Evolutionary conservation across 352 stramenopile genomes (phyloP), one percentile per base, ranked within the genome.

Genomic region (Pythium brassicae): DNA sequence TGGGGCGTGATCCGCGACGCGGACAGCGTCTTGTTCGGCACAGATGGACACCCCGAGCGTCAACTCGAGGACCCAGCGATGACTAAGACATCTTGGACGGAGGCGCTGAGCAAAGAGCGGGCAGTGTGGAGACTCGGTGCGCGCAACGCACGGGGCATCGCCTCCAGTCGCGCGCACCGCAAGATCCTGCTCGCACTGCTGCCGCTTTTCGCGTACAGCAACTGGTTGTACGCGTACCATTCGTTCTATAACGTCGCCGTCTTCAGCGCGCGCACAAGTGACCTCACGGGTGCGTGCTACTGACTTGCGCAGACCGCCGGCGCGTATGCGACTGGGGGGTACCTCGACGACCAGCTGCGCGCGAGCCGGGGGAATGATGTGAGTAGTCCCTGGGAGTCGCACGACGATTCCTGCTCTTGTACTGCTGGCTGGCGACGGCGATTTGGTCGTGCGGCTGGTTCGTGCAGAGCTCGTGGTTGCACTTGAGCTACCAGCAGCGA

Each of bases 151-250:
- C 3, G n/a, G 7, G 8, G 17, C 6, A 20, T 66, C n/a, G 37
- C 65, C 12, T 26, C 20, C 20, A 51, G 43, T 29, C 37, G 15
- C 19, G 11, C 0, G 4, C 54, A 57, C 39, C 19, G 46, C 3
- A 46, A 27, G 11, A n/a, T 65, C 11, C 29, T 81, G 44, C 20
- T 69, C 9, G 26, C 52, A 12, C 48, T 86, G 40, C 51, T 84
- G 9, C 76, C 72, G 22, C 63, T 81, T n/a, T 81, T 83, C 50
- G 59, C 55, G 8, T 86, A 84, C 69, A 75, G 61, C 62, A 86
- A 86, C 59, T 86, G 71, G 71, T 86, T 86, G 54, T 86, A 86
- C 65, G 78, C 66, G 35, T 86, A 86, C 55, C 73, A 86, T 53
- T 57, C 74, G 48, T 75, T 78, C 53, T 83, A 62, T 66, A 86